Conservation (phyloP, 257 asterid genomes). For the Lavandula angustifolia region DNA sequence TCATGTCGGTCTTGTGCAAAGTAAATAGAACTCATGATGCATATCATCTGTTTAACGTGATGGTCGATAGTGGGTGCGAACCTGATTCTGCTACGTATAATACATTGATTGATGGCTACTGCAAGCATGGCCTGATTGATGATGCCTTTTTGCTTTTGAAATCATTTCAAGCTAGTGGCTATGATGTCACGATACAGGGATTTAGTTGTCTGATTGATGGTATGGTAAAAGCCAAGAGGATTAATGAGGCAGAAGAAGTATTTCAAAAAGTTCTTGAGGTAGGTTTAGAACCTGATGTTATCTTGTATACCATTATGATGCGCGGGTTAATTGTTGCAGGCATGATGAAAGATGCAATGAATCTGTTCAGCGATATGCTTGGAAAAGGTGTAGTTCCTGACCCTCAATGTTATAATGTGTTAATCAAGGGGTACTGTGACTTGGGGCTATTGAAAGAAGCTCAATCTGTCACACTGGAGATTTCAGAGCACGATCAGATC, state of each 20-base stretch:
- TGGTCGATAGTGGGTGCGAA: conserved; percentile 59
- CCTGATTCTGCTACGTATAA: conserved; percentile 61
- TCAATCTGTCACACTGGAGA: conserved; percentile 67
- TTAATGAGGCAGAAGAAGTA: conserved; percentile 64
- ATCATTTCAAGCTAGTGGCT: conserved; percentile 56
- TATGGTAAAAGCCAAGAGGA: conserved; percentile 59
- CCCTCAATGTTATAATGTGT: conserved; percentile 74
- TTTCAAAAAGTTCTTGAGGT: conserved; percentile 51
- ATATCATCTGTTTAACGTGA: conserved; percentile 46
- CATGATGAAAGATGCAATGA: conserved; percentile 62
- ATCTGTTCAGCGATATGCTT: conserved; percentile 68
- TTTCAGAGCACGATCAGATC: conserved; percentile 52
- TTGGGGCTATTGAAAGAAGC: conserved; percentile 68
- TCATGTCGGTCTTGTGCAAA: conserved; percentile 75
- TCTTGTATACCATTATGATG: conserved; percentile 73
- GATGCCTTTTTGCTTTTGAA: conserved; percentile 51
- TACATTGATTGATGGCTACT: conserved; percentile 79
- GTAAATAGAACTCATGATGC: conserved; percentile 64
- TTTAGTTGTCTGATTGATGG: conserved; percentile 72
- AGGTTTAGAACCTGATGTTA: conserved; percentile 62
- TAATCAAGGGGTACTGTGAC: conserved; percentile 83
- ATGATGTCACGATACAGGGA: conserved; percentile 49
- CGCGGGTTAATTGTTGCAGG: conserved; percentile 57
- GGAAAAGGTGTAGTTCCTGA: conserved; percentile 71
- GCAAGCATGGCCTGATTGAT: conserved; percentile 66